phyloP scores from a whole-genome alignment of 345 rosid species.

The Camelina sativa region DNA sequence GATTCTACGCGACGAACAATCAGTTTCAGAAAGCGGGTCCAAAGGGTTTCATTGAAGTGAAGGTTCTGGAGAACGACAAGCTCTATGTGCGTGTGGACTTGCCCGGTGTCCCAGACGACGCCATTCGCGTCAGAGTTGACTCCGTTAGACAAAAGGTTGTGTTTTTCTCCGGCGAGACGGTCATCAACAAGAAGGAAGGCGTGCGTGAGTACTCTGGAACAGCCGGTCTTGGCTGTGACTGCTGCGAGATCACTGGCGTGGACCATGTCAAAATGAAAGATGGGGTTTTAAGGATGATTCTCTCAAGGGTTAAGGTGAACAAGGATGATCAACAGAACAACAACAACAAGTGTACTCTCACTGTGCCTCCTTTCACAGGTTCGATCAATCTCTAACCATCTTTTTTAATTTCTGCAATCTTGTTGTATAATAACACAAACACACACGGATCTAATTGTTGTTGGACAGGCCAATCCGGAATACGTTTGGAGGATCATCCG shows the following conservation, averaged over 20 bases:
- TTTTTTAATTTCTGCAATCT: too few species aligned
- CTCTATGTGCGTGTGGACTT: constrained; percentile 34
- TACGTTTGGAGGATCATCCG: too few species aligned
- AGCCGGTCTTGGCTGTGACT: constrained; percentile 36
- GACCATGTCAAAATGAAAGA: constrained; percentile 21
- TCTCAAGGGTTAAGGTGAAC: constrained; percentile 36
- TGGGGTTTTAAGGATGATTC: constrained; percentile 35
- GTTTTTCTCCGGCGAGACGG: constrained; percentile 22
- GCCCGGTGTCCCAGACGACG: constrained; percentile 41
- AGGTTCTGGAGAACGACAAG: constrained; percentile 1
- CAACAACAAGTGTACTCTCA: constrained; percentile 16
- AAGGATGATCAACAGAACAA: background rate
- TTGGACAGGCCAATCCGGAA: too few species aligned
- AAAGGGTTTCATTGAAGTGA: constrained; percentile 30
- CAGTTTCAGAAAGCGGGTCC: constrained; percentile 39
- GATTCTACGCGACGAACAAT: constrained; percentile 29
- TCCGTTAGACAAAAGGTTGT: constrained; percentile 32
- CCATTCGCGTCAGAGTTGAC: constrained; percentile 23
- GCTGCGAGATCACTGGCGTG: constrained; percentile 41
- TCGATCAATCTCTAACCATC: background rate
- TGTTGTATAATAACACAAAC: too few species aligned
- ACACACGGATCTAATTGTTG: too few species aligned
- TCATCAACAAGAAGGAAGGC: background rate
- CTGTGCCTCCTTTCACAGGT: constrained; percentile 32
- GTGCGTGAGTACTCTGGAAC: constrained; percentile 29